phyloP scores from a whole-genome alignment of 345 rosid genomes.

The Populus tremula region DNA sequence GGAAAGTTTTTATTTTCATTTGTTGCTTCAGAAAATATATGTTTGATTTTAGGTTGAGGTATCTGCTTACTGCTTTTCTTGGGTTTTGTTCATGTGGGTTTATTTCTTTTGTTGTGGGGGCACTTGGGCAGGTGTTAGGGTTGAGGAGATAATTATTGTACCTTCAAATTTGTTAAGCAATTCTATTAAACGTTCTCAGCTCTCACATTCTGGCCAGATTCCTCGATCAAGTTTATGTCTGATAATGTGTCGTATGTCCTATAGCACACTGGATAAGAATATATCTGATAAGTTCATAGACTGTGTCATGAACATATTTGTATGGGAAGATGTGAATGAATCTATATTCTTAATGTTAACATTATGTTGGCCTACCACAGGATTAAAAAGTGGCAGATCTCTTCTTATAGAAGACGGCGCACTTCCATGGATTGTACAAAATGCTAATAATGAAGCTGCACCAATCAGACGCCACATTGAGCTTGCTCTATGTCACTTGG shows the following conservation, averaged over 20 bases:
- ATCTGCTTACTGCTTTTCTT: not conserved
- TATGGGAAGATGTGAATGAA: not conserved
- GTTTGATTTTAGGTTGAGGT: not conserved
- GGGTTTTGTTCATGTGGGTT: not conserved
- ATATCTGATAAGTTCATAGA: not conserved
- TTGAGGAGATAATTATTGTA: not conserved
- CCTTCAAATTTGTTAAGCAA: not conserved
- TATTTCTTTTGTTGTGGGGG: not conserved
- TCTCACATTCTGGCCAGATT: not conserved
- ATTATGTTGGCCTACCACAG: constrained; percentile 5
- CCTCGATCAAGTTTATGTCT: not conserved
- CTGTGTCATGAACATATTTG: not conserved
- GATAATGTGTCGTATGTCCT: not conserved
- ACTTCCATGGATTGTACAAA: constrained; percentile 36
- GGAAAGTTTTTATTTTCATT: not conserved
- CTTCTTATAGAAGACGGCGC: constrained; percentile 34
- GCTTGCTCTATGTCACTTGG: constrained; percentile 32
- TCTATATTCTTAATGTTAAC: not conserved
- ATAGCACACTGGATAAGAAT: not conserved
- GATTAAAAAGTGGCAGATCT: constrained; percentile 27
- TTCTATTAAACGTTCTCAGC: not conserved
- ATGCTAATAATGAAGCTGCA: constrained; percentile 34
- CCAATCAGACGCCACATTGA: constrained; percentile 40
- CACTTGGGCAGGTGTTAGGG: not conserved
- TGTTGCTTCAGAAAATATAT: not conserved